phyloP scores from a whole-genome alignment of 2,329 filamentous ascomycete species.

The Blastomyces emzantsi region DNA sequence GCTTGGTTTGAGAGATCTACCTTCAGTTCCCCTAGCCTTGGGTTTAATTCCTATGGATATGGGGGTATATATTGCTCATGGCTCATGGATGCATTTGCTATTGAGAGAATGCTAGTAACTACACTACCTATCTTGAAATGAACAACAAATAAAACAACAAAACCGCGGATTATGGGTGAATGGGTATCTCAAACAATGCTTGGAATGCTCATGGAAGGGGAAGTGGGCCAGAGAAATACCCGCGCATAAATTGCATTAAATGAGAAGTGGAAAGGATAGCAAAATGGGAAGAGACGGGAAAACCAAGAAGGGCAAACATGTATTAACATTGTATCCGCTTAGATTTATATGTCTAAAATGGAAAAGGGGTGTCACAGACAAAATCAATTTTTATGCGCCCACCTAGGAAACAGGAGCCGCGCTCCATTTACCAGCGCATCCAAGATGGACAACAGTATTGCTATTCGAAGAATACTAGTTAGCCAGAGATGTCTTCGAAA shows the following conservation, averaged over 20 bases:
- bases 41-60: neutral
- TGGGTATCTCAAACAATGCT: conserved; percentile 1
- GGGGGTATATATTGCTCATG: neutral
- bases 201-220: neutral
- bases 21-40: neutral
- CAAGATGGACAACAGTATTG: conserved; percentile 65
- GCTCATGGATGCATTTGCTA: neutral
- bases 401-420: conserved; percentile 12
- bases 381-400: neutral
- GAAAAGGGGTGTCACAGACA: neutral
- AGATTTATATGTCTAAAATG: neutral
- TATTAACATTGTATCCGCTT: neutral
- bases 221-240: neutral
- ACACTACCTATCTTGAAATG: neutral
- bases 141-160: neutral
- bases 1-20: neutral
- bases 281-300: neutral
- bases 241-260: neutral
- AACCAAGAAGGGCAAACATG: neutral
- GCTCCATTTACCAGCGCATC: conserved; percentile 51
- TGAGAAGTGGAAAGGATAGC: neutral
- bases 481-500: neutral
- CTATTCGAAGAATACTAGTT: conserved; percentile 20
- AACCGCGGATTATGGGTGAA: neutral
- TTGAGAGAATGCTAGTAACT: neutral